Evolutionary conservation across 2,329 filamentous ascomycete genomes (phyloP).

Genomic region (Botrytis elliptica): DNA sequence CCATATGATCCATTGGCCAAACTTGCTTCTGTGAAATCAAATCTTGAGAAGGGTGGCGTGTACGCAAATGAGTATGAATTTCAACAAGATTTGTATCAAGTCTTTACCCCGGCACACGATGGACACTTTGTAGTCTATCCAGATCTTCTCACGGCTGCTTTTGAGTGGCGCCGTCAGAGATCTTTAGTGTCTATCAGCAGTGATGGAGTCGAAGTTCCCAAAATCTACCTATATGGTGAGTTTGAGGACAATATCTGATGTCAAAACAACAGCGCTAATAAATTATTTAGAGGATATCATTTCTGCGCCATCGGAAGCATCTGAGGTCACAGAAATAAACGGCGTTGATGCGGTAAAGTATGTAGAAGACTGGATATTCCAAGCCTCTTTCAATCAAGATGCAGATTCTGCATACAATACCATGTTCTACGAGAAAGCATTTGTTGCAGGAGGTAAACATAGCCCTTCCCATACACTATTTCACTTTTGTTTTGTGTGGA

Average conservation of each 20-base stretch:
- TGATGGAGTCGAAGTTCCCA: constrained; percentile 58
- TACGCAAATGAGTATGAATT: constrained; percentile 56
- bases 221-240: constrained; percentile 53
- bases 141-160: constrained; percentile 51
- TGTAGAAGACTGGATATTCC: constrained; percentile 47
- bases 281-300: constrained; percentile 44
- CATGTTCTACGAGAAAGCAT: constrained; percentile 42
- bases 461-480: neutral
- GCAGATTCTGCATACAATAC: constrained; percentile 45
- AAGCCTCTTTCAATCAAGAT: constrained; percentile 42
- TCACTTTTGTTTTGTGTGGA: neutral
- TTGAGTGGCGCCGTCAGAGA: constrained; percentile 50
- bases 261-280: neutral
- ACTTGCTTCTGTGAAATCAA: constrained; percentile 47
- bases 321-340: constrained; percentile 55
- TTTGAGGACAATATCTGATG: neutral
- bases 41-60: constrained; percentile 39
- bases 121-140: constrained; percentile 61
- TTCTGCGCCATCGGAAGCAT: constrained; percentile 44
- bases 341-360: constrained; percentile 52
- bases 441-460: constrained; percentile 24
- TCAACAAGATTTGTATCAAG: constrained; percentile 52
- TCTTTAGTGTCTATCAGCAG: constrained; percentile 58
- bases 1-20: constrained; percentile 48
- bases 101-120: constrained; percentile 58